phyloP scores from a whole-genome alignment of 139 green algal genomes.

The Picochlorum sp. region DNA sequence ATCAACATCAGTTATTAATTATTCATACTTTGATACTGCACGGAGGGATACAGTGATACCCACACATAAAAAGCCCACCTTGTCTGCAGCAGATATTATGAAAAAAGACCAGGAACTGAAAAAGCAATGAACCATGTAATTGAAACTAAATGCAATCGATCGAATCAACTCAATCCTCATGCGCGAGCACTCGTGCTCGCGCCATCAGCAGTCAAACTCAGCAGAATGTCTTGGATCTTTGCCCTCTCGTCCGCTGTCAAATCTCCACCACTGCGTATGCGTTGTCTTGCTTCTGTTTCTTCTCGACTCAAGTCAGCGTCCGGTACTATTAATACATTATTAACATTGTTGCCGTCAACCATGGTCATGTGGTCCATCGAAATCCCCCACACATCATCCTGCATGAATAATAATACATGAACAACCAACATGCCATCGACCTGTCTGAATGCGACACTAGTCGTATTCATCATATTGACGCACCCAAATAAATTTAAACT shows the following conservation, averaged over 20 bases:
- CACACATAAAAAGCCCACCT: conserved; percentile 8
- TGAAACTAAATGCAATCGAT: not conserved
- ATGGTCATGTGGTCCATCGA: conserved; percentile 60
- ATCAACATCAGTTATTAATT: conserved; percentile 18
- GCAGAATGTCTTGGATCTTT: conserved; percentile 4
- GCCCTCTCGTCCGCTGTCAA: conserved; percentile 6
- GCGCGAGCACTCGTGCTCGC: not conserved
- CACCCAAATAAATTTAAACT: conserved; percentile 79
- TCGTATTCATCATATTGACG: no score
- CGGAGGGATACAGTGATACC: conserved; percentile 10
- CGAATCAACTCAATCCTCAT: no score
- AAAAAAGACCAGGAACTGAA: conserved; percentile 8
- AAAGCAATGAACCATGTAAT: not conserved
- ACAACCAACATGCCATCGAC: not conserved
- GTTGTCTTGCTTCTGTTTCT: not conserved
- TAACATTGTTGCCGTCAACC: conserved; percentile 61
- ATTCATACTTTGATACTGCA: conserved; percentile 21
- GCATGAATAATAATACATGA: no score
- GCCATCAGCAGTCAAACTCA: not conserved
- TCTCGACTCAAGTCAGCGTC: not conserved
- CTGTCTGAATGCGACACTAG: no score
- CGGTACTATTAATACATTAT: conserved; percentile 65
- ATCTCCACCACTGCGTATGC: not conserved
- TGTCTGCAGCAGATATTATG: conserved; percentile 19
- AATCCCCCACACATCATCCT: conserved; percentile 75